Percentiles rank a stretch among this genome's conserved stretches.
Evolutionary conservation across 768 basidiomycete species (phyloP).

Genomic region (Hygrocybe punicea): DNA sequence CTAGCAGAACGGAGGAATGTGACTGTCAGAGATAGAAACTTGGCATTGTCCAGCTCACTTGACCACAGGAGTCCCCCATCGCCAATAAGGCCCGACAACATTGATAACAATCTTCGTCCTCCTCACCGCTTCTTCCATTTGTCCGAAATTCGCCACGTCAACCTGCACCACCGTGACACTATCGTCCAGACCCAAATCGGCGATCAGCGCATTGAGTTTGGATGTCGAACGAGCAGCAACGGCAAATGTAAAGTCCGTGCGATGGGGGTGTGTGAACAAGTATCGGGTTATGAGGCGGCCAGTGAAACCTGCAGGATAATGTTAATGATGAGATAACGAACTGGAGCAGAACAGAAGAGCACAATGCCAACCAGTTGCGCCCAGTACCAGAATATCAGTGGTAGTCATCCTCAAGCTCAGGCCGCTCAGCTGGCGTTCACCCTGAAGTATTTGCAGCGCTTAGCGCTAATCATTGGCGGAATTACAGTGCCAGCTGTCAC

Average conservation of each 20-base stretch:
- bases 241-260: slow-evolving; percentile 58
- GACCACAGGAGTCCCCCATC: slow-evolving; percentile 71
- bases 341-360: too few species aligned
- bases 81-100: slow-evolving; percentile 71
- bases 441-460: too few species aligned
- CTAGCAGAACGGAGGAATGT: slow-evolving; percentile 29
- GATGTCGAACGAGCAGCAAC: slow-evolving; percentile 64
- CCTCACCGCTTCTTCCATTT: slow-evolving; percentile 57
- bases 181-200: slow-evolving; percentile 43
- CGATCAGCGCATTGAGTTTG: slow-evolving; percentile 54
- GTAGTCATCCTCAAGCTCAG: not conserved
- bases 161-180: slow-evolving; percentile 49
- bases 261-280: slow-evolving; percentile 60
- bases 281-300: slow-evolving; percentile 68
- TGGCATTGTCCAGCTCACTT: slow-evolving; percentile 36
- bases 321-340: not conserved
- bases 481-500: too few species aligned
- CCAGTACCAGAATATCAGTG: not conserved
- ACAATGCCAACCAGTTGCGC: not conserved
- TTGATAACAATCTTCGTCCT: slow-evolving; percentile 70
- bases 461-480: too few species aligned
- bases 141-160: slow-evolving; percentile 53
- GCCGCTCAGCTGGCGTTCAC: too few species aligned
- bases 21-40: not conserved
- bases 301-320: slow-evolving; percentile 54